phyloP scores from a whole-genome alignment of 371 early-diverging fungal genomes.

The Mucor mucedo region DNA sequence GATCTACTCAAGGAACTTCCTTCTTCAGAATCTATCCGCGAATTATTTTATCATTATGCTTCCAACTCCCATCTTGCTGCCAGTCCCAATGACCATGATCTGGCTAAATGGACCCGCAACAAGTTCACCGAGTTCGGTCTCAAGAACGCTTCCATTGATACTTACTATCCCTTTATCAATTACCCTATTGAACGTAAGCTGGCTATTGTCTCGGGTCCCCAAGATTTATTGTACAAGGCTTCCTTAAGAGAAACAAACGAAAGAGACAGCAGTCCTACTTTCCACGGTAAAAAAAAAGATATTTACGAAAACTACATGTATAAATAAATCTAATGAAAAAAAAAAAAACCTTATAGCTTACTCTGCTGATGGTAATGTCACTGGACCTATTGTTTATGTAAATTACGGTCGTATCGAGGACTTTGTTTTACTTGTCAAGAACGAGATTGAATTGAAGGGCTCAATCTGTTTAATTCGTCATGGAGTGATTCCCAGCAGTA shows the following conservation, averaged over 20 bases:
- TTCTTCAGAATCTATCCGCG: conserved; percentile 36
- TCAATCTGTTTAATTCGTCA: conserved; percentile 67
- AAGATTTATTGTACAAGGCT: conserved; percentile 56
- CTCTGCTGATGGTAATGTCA: conserved; percentile 66
- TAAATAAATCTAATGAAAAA: too few species aligned
- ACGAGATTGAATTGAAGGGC: conserved; percentile 51
- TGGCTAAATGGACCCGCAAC: conserved; percentile 64
- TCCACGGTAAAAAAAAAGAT: conserved; percentile 48
- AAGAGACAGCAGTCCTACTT: conserved; percentile 61
- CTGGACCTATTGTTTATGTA: conserved; percentile 67
- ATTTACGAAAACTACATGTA: neutral
- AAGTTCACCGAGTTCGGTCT: conserved; percentile 59
- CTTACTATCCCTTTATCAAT: conserved; percentile 68
- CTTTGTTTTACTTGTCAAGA: conserved; percentile 51
- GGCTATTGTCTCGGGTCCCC: conserved; percentile 55
- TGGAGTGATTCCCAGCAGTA: conserved; percentile 60
- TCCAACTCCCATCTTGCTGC: conserved; percentile 62
- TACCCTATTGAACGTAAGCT: conserved; percentile 60
- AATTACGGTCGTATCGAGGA: conserved; percentile 69
- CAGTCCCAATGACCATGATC: conserved; percentile 39
- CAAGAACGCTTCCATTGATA: conserved; percentile 50
- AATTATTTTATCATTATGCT: conserved; percentile 46
- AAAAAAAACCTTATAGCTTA: conserved; percentile 32
- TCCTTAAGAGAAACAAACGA: conserved; percentile 54
- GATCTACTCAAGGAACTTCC: conserved; percentile 35